These are phyloP conservation scores for Bipolaris gigantea DNA, from an alignment of 2,329 filamentous ascomycete species.

Conservation along the genomic window DNA sequence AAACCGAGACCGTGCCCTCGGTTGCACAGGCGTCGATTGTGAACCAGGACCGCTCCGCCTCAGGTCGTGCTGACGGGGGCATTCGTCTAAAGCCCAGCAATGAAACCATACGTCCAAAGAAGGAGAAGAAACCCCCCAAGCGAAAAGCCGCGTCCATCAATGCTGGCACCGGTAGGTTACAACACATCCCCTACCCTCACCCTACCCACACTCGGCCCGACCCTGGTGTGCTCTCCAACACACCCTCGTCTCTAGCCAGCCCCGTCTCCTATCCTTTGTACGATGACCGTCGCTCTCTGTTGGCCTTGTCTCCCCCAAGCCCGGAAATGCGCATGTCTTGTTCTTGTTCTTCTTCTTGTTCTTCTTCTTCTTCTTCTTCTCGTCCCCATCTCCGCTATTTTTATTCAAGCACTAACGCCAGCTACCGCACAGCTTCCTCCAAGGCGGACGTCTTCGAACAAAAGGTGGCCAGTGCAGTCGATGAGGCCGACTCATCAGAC, in stretches of 20 bases:
- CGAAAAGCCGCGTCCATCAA: slow-evolving; percentile 75
- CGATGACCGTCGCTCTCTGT: slow-evolving; percentile 34
- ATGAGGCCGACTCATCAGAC: slow-evolving; percentile 94
- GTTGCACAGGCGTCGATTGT: slow-evolving; percentile 80
- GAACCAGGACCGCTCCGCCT: slow-evolving; percentile 56
- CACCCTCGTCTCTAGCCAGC: slow-evolving; percentile 36
- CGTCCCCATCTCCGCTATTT: slow-evolving; percentile 38
- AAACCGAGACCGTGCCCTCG: slow-evolving; percentile 92
- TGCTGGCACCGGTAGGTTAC: slow-evolving; percentile 70
- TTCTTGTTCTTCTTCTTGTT: slow-evolving; percentile 19
- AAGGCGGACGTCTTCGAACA: slow-evolving; percentile 99
- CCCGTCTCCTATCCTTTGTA: slow-evolving; percentile 35
- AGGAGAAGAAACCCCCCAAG: slow-evolving; percentile 79
- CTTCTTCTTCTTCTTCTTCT: slow-evolving; percentile 23
- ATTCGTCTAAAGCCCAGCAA: slow-evolving; percentile 84
- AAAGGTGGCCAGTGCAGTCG: slow-evolving; percentile 92
- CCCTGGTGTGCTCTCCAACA: slow-evolving; percentile 27
- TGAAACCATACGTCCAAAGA: slow-evolving; percentile 94
- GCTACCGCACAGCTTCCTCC: slow-evolving; percentile 68
- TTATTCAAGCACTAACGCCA: slow-evolving; percentile 42
- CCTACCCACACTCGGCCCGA: slow-evolving; percentile 31
- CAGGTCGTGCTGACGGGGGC: slow-evolving; percentile 70
- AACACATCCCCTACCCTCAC: slow-evolving; percentile 41
- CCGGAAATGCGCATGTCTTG: slow-evolving; percentile 31
- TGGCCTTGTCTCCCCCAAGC: slow-evolving; percentile 32